A percentile compares a stretch with the other conserved stretches of the same genome.
phyloP scores from a whole-genome alignment of 75 land plant genomes.

The Ceratopteris richardii region DNA sequence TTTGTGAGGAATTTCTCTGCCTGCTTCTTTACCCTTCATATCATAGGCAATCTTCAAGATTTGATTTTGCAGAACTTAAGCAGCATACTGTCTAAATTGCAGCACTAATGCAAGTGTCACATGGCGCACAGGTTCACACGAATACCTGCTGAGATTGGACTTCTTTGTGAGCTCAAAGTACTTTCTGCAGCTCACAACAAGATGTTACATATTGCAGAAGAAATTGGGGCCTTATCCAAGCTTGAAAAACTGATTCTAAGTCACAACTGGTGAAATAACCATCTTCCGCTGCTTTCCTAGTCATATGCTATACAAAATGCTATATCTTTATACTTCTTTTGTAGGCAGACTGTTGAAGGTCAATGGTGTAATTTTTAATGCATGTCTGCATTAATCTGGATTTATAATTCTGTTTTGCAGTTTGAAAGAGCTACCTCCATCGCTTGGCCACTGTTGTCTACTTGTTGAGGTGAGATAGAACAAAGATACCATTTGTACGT shows the following conservation, averaged over 20 bases:
- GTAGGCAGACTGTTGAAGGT: too few species aligned
- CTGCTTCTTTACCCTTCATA: too few species aligned
- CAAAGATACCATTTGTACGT: too few species aligned
- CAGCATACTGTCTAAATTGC: too few species aligned
- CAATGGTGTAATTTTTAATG: too few species aligned
- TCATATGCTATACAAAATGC: neutral
- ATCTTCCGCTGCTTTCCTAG: neutral
- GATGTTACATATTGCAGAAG: neutral
- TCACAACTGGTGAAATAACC: neutral
- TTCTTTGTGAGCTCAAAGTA: neutral
- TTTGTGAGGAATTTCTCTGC: too few species aligned
- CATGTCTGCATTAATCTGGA: too few species aligned
- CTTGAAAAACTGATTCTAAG: slow-evolving; percentile 1
- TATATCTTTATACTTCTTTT: too few species aligned
- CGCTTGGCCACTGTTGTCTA: neutral
- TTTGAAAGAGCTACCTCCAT: neutral
- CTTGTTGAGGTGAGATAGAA: slow-evolving; percentile 4
- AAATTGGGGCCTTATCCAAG: neutral
- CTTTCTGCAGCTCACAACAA: neutral
- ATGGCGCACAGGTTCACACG: slow-evolving; percentile 1
- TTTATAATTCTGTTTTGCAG: too few species aligned
- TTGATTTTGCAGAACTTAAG: too few species aligned
- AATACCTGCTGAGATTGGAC: neutral
- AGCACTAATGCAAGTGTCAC: too few species aligned
- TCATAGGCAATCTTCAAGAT: too few species aligned